A percentile compares a stretch with the other conserved stretches of the same genome.
Evolutionary conservation across 306 rosid species (phyloP).

Genomic region (Crotalaria pallida): DNA sequence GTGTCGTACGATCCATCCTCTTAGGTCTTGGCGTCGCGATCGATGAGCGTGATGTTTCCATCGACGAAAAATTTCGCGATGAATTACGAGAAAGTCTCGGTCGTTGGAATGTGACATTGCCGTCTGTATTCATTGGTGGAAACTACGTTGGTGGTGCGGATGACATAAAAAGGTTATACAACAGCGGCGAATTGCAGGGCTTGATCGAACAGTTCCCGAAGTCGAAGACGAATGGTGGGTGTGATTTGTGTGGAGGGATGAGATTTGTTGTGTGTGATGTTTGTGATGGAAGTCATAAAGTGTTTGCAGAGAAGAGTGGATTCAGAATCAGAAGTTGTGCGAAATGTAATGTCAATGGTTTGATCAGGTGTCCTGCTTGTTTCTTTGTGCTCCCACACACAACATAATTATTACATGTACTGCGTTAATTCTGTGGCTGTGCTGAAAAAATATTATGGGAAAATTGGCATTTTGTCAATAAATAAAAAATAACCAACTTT

Average conservation of each 20-base stretch:
- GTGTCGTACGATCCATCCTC: background rate
- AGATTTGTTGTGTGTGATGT: conserved; percentile 59
- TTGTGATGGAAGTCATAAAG: conserved; percentile 82
- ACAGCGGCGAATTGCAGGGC: conserved; percentile 55
- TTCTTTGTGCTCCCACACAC: conserved; percentile 21
- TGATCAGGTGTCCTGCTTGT: conserved; percentile 64
- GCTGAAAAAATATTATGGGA: background rate
- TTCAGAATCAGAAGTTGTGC: conserved; percentile 45
- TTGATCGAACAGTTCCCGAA: conserved; percentile 54
- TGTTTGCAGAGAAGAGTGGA: conserved; percentile 43
- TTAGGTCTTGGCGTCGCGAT: background rate
- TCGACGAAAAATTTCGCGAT: background rate
- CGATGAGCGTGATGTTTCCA: background rate
- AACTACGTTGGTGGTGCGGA: conserved; percentile 60
- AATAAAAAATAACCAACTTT: no score
- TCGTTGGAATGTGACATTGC: conserved; percentile 25
- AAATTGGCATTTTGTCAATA: no score
- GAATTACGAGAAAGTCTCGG: background rate
- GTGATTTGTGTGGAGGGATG: conserved; percentile 66
- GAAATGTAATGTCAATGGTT: conserved; percentile 59
- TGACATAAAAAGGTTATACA: conserved; percentile 49
- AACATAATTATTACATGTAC: background rate
- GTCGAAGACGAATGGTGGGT: conserved; percentile 13
- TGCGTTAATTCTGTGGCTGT: no score
- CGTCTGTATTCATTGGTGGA: conserved; percentile 69